phyloP scores from a whole-genome alignment of 495 filamentous ascomycete genomes.

The Talaromyces adpressus region DNA sequence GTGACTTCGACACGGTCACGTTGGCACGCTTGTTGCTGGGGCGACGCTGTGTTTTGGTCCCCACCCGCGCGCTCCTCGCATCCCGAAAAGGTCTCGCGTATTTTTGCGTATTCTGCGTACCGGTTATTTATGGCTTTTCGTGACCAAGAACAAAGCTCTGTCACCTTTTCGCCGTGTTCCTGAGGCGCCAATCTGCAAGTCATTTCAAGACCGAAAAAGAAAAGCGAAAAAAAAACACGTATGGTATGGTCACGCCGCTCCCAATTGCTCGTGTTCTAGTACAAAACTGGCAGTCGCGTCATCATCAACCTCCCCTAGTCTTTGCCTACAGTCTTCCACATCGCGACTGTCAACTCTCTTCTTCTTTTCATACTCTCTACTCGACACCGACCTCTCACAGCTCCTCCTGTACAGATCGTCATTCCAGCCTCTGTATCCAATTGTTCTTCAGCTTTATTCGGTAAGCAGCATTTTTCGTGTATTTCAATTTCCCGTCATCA shows the following conservation, averaged over 20 bases:
- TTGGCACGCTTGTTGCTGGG: constrained; percentile 7
- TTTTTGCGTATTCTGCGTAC: not conserved
- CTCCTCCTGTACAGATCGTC: not conserved
- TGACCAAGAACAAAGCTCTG: not conserved
- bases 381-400: not conserved
- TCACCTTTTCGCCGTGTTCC: not conserved
- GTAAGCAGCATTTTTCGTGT: constrained; percentile 7
- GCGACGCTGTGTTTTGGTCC: constrained; percentile 17
- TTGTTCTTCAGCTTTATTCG: constrained; percentile 1
- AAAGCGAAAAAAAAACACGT: not conserved
- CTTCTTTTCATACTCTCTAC: not conserved
- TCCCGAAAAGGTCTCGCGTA: not conserved
- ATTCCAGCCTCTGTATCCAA: constrained; percentile 4
- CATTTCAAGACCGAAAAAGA: not conserved
- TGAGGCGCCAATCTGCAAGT: not conserved
- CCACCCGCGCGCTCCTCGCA: constrained; percentile 12
- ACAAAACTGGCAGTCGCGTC: constrained; percentile 2
- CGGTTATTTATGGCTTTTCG: not conserved
- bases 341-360: not conserved
- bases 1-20: constrained; percentile 12
- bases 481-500: not conserved
- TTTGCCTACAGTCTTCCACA: not conserved
- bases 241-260: not conserved
- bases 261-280: not conserved
- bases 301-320: not conserved